A percentile compares a stretch with the other conserved stretches of the same genome.
Evolutionary conservation across 495 filamentous ascomycete genomes (phyloP).

Genomic region (Tricharina praecox): DNA sequence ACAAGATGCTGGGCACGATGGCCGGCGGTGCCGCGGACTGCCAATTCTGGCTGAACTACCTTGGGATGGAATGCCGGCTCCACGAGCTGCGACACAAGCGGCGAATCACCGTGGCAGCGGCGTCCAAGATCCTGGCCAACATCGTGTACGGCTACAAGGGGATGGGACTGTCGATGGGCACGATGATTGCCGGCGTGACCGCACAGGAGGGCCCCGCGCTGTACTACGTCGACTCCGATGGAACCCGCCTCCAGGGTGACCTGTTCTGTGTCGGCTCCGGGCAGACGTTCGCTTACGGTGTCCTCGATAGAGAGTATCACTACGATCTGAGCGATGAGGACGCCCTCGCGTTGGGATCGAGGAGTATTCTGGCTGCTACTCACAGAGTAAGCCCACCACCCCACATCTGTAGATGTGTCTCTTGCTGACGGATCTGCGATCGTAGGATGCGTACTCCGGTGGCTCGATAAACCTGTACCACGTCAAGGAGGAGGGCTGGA

Average conservation of each 20-base stretch:
- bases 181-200: constrained; percentile 96
- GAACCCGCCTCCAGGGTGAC: constrained; percentile 80
- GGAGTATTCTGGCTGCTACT: constrained; percentile 91
- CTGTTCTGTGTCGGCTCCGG: constrained; percentile 96
- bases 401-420: too few relatives aligned
- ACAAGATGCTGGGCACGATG: constrained; percentile 82
- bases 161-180: constrained; percentile 94
- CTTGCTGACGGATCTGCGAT: too few relatives aligned
- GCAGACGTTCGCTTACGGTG: constrained; percentile 97
- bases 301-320: constrained; percentile 83
- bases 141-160: constrained; percentile 97
- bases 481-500: constrained; percentile 96
- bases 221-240: constrained; percentile 98
- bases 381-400: constrained; percentile 48
- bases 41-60: constrained; percentile 98
- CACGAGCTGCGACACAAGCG: constrained; percentile 99
- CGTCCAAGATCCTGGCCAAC: constrained; percentile 96
- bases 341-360: constrained; percentile 71
- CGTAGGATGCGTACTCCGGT: constrained; percentile 77
- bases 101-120: constrained; percentile 90
- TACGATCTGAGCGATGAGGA: constrained; percentile 76
- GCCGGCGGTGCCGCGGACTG: constrained; percentile 97
- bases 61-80: constrained; percentile 96
- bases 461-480: constrained; percentile 98
- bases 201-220: constrained; percentile 89